Conservation (phyloP, 1,284 basidiomycete species). For the Anthracocystis panici-leucophaei region DNA sequence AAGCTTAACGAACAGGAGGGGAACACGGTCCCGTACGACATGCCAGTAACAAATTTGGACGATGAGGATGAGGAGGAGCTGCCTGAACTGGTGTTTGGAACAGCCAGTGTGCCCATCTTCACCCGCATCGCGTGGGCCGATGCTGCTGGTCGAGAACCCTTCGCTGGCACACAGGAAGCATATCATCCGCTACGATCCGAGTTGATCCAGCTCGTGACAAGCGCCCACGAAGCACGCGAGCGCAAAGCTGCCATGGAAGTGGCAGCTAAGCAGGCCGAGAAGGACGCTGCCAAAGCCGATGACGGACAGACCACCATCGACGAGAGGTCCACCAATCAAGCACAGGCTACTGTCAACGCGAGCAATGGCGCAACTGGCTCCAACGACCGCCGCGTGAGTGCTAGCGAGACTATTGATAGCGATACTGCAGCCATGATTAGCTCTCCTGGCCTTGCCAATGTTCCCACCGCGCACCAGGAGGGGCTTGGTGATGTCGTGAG, state of each 20-base stretch:
- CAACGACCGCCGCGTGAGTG: conserved; percentile 29
- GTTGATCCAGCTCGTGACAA: conserved; percentile 29
- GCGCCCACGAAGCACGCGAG: conserved; percentile 38
- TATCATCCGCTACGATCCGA: conserved; percentile 46
- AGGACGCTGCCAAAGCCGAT: conserved; percentile 41
- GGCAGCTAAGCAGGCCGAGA: conserved; percentile 41
- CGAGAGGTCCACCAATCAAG: conserved; percentile 39
- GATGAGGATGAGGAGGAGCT: conserved; percentile 64
- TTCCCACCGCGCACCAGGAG: conserved; percentile 34
- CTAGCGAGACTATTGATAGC: conserved; percentile 49
- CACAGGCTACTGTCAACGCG: not conserved
- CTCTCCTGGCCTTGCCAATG: conserved; percentile 20
- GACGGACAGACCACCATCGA: conserved; percentile 50
- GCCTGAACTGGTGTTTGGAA: conserved; percentile 64
- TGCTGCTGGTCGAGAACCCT: conserved; percentile 20
- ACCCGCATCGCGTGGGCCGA: conserved; percentile 17
- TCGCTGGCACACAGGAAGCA: conserved; percentile 28
- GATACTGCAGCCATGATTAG: conserved; percentile 43
- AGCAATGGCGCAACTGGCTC: conserved; percentile 7
- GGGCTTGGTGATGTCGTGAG: conserved; percentile 42
- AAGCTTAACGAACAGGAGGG: conserved; percentile 38
- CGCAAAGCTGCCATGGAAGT: conserved; percentile 42
- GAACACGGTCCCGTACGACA: conserved; percentile 14
- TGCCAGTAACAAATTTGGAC: conserved; percentile 28
- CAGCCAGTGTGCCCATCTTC: conserved; percentile 64